Conservation (phyloP, 2,329 filamentous ascomycete species). For the Talaromyces atroroseus region DNA sequence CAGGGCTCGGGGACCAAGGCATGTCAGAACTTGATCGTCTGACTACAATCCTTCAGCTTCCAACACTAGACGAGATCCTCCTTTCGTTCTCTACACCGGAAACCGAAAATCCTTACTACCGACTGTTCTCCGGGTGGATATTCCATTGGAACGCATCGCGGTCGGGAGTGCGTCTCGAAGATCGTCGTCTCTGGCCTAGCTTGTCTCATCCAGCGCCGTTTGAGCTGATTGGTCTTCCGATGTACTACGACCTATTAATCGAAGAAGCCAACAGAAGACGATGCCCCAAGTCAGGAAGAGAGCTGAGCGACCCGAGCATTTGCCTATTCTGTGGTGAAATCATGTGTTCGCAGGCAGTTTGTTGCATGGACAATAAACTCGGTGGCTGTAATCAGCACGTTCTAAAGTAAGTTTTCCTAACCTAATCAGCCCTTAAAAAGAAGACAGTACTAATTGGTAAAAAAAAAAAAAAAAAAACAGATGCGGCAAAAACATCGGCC, state of each 20-base stretch:
- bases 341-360: constrained; percentile 89
- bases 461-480: constrained; percentile 43
- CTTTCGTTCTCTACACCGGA: constrained; percentile 45
- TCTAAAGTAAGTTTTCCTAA: constrained; percentile 56
- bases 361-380: constrained; percentile 64
- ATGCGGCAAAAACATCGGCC: constrained; percentile 82
- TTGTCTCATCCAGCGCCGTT: constrained; percentile 84
- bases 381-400: constrained; percentile 91
- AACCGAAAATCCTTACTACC: constrained; percentile 40
- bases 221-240: constrained; percentile 85
- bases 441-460: neutral
- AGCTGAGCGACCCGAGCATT: constrained; percentile 82
- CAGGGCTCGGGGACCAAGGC: constrained; percentile 58
- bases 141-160: constrained; percentile 40
- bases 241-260: constrained; percentile 85
- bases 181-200: constrained; percentile 38
- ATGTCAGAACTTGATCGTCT: constrained; percentile 77
- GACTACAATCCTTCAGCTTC: constrained; percentile 67
- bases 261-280: constrained; percentile 79
- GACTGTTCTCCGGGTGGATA: constrained; percentile 66
- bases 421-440: neutral
- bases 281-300: constrained; percentile 86
- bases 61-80: constrained; percentile 74
- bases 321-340: constrained; percentile 96
- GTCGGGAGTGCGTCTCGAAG: constrained; percentile 26